phyloP scores from a whole-genome alignment of 1,284 basidiomycete species.

The Ganoderma lingzhi region DNA sequence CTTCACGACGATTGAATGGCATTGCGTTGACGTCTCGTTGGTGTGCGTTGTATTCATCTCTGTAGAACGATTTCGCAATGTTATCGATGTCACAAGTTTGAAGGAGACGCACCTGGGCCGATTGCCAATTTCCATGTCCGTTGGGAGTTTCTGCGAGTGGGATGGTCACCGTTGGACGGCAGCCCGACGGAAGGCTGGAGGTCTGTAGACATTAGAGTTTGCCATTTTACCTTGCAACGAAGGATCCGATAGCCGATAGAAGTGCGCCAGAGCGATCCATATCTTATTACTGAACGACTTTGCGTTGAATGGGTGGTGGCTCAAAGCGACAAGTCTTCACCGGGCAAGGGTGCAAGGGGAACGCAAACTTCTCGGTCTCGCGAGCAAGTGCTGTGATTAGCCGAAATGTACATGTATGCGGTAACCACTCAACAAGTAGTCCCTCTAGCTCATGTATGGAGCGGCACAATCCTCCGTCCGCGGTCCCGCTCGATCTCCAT shows the following conservation, averaged over 20 bases:
- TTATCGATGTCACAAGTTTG: background rate
- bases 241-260: background rate
- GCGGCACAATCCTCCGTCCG: constrained; percentile 70
- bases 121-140: background rate
- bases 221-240: background rate
- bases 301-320: too few species aligned
- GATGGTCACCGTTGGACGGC: background rate
- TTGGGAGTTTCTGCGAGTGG: background rate
- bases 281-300: background rate
- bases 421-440: constrained; percentile 14
- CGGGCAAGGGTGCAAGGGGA: background rate
- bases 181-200: background rate
- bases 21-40: background rate
- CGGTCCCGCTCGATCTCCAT: constrained; percentile 75
- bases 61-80: background rate
- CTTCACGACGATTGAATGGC: background rate
- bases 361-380: background rate
- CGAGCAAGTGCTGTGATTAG: constrained; percentile 17
- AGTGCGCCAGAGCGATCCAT: background rate
- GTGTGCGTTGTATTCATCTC: background rate
- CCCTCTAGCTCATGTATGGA: constrained; percentile 36
- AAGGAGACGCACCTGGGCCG: background rate
- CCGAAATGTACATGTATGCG: constrained; percentile 15
- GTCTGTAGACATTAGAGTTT: background rate
- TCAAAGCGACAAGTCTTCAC: background rate